Conservation (phyloP, 1,284 basidiomycete genomes). For the Paramarasmius palmivorus region DNA sequence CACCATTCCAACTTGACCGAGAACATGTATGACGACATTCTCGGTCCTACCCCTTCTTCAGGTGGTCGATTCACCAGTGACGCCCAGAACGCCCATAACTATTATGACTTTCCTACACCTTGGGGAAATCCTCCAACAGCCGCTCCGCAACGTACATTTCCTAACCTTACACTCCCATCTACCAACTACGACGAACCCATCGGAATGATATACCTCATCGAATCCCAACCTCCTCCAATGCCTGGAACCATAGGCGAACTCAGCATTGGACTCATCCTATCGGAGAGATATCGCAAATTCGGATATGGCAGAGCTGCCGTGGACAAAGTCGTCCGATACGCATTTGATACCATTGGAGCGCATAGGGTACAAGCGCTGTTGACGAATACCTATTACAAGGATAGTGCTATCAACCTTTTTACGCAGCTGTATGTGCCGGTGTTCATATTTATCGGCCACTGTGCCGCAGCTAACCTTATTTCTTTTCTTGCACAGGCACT, state of each 20-base stretch:
- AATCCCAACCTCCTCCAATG: slow-evolving; percentile 19
- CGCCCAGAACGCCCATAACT: too few species aligned
- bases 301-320: slow-evolving; percentile 48
- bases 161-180: not conserved
- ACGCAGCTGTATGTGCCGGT: slow-evolving; percentile 35
- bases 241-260: slow-evolving; percentile 36
- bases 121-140: too few species aligned
- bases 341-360: slow-evolving; percentile 41
- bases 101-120: too few species aligned
- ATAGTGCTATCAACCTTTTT: slow-evolving; percentile 42
- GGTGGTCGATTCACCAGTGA: too few species aligned
- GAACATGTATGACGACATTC: too few species aligned
- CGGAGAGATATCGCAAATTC: slow-evolving; percentile 31
- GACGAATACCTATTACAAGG: slow-evolving; percentile 40
- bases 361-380: slow-evolving; percentile 59
- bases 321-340: slow-evolving; percentile 42
- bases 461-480: too few species aligned
- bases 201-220: slow-evolving; percentile 48
- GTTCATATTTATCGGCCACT: too few species aligned
- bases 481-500: slow-evolving; percentile 36
- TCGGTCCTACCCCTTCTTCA: too few species aligned
- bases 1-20: too few species aligned
- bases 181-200: slow-evolving; percentile 16
- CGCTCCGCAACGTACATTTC: too few species aligned
- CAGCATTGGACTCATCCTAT: slow-evolving; percentile 52